Evolutionary conservation across 1,284 basidiomycete species (phyloP), one percentile per base, ranked within the genome.

Genomic region (Takashimella tepidaria): DNA sequence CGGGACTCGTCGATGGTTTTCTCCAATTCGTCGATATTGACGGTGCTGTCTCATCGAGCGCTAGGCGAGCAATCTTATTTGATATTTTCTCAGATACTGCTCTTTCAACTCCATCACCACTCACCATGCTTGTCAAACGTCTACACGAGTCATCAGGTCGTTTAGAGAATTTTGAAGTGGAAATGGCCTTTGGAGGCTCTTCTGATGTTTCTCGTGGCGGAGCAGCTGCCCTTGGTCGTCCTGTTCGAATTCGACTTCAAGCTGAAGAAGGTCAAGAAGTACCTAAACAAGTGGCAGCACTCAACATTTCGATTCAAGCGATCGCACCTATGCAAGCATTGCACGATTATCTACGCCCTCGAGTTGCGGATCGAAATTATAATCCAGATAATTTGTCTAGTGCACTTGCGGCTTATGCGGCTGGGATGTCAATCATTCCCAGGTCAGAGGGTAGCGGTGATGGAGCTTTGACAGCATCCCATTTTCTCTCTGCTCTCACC

Each of bases 311-410:
- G 3, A 95, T 97, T 56, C 92, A 96, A 68, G 92, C 92, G 3
- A 95, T 97, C 55, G 92, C 93, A 0, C 95, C 92, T 0, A 91
- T 97, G 80, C 90, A 93, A 73, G 90, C 92, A 0, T 80, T 97
- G 26, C 90, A 95, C 66, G 92, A 95, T 72, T 97, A 96, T 71
- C 82, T 97, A 11, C 85, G 91, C 0, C 92, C 92, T 16, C 82
- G 91, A 6, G 85, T 97, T 21, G 81, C 89, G n/a, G 89, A 89
- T 5, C 74, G 87, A 4, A 61, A 60, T 22, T 69, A 63, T 45
- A 41, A 42, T 8, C 51, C 55, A 23, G n/a, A n/a, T n/a, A 27
- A 55, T 2, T 74, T 97, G 12, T 88, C 89, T 3, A 86, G 87
- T 40, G 91, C 97, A 84, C 82, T 98, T 45, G 92, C 93, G 23